A percentile compares a stretch with the other conserved stretches of the same genome.
Evolutionary conservation across 1,139 yeast genomes (phyloP).

Genomic region (Taphrina betulina): DNA sequence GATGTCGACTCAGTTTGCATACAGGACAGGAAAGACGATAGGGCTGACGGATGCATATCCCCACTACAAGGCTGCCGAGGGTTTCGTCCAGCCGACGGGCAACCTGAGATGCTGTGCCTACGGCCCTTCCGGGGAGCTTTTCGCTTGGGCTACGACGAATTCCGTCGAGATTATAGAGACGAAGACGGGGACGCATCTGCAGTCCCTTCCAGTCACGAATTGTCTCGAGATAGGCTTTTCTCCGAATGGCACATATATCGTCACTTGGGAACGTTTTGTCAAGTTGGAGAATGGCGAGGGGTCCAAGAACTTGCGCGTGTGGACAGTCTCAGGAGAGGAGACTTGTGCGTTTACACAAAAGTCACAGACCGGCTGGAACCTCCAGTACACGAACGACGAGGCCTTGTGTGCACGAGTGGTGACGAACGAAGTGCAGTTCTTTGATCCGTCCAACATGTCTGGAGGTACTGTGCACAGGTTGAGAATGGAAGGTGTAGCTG

Average conservation of each 20-base stretch:
- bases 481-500: conserved; percentile 60
- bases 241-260: conserved; percentile 78
- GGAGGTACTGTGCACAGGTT: conserved; percentile 56
- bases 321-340: conserved; percentile 56
- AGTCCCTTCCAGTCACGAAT: conserved; percentile 55
- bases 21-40: conserved; percentile 63
- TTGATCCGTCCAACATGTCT: conserved; percentile 55
- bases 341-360: conserved; percentile 72
- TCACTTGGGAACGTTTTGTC: conserved; percentile 87
- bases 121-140: conserved; percentile 51
- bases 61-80: conserved; percentile 42
- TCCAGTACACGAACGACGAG: conserved; percentile 83
- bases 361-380: conserved; percentile 67
- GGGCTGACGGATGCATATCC: conserved; percentile 61
- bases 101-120: conserved; percentile 44
- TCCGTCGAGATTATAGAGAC: conserved; percentile 61
- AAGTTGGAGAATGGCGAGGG: conserved; percentile 48
- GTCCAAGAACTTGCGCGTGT: conserved; percentile 70
- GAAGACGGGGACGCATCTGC: conserved; percentile 50
- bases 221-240: conserved; percentile 83
- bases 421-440: conserved; percentile 70
- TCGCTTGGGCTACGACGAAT: conserved; percentile 52
- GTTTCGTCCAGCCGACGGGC: conserved; percentile 40
- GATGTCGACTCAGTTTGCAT: conserved; percentile 42
- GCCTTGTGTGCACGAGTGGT: conserved; percentile 64